Evolutionary conservation across 2,329 filamentous ascomycete genomes (phyloP), one percentile per base, ranked within the genome.

Genomic region (Penicillium sp.): DNA sequence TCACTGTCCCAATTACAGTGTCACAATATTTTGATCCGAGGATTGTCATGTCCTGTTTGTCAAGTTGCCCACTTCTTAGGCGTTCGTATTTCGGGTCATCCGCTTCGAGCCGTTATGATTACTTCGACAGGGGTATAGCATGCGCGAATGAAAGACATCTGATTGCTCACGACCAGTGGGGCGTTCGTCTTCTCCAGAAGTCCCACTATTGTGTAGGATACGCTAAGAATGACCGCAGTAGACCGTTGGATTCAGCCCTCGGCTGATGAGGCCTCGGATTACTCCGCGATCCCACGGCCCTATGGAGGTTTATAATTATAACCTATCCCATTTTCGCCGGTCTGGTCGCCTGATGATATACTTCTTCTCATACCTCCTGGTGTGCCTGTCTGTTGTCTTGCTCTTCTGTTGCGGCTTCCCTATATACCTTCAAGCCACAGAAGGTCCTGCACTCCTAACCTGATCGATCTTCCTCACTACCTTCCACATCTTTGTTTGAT

Each of bases 131-230:
- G 55, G 52, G 32, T n/a, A 47, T 52, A 56, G 5, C 44, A 55
- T 42, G 55, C 49, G 38, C 54, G 55, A 60, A 57, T 58, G 39
- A 57, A 45, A 51, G 14, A 53, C 36, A 36, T 42, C 22, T 31
- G 32, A 58, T 60, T 55, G 43, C 38, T 56, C 52, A 47, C 49
- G 39, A 45, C 29, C 10, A 18, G 54, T 60, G 57, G 59, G 54
- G 57, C 47, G 27, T 42, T 55, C 45, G 36, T 52, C 34, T 54
- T 59, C 54, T 31, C 49, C 46, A 40, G 51, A 24, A 22, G 24
- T 22, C 40, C 21, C 52, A 45, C 22, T 43, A 34, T 38, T 27
- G 5, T 27, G 24, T 27, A 27, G 24, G 49, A 45, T 45, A n/a
- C 51, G 44, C 52, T 45, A 45, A 44, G 32, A 45, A 45, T 50